Percentiles rank a stretch among this genome's conserved stretches.
Conservation (phyloP, 345 rosid genomes). For the Melaleuca alternifolia region DNA sequence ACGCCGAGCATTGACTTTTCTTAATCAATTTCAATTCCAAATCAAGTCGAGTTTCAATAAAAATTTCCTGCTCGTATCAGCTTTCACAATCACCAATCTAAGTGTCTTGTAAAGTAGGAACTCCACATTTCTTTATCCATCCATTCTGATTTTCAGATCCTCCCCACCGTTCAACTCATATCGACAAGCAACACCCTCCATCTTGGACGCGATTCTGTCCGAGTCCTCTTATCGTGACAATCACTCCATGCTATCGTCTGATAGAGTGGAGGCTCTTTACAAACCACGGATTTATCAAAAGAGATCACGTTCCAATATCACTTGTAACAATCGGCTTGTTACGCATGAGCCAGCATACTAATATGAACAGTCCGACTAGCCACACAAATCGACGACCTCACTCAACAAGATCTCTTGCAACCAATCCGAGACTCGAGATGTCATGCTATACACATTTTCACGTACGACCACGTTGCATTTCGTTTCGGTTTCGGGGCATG, state of each 20-base stretch:
- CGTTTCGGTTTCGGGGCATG: not conserved
- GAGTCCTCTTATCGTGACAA: not conserved
- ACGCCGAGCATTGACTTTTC: no score
- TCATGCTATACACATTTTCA: no score
- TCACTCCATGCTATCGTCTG: not conserved
- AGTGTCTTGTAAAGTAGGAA: not conserved
- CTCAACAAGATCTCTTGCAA: not conserved
- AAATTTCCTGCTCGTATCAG: not conserved
- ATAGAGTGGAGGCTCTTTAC: not conserved
- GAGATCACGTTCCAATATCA: not conserved
- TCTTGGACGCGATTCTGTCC: not conserved
- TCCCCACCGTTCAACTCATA: not conserved
- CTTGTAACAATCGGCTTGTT: rapidly evolving
- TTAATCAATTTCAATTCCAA: no score
- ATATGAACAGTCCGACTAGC: not conserved
- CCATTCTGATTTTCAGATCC: not conserved
- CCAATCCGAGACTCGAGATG: not conserved
- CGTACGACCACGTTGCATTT: no score
- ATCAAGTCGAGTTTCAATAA: not conserved
- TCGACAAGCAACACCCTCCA: not conserved
- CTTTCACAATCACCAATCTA: not conserved
- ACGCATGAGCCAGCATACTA: not conserved
- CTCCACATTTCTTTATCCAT: not conserved
- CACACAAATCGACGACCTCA: not conserved
- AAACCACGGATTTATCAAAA: not conserved